Evolutionary conservation across 257 asterid genomes (phyloP).

Genomic region (Orobanche coerulescens): DNA sequence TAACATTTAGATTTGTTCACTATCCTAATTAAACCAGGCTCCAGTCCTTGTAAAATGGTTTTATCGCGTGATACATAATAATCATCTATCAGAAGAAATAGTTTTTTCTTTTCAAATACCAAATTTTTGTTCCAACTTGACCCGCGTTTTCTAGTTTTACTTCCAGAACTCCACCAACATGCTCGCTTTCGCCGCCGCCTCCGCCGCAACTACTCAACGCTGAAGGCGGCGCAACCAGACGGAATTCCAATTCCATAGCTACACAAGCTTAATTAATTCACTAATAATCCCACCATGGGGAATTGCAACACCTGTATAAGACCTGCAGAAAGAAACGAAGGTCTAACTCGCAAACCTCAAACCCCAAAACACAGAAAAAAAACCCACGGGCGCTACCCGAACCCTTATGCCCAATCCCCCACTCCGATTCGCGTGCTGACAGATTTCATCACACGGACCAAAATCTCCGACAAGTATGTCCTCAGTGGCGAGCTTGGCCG

Average conservation of each 20-base stretch:
- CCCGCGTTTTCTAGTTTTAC: conserved; percentile 34
- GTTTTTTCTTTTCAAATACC: conserved; percentile 26
- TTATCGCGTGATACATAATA: no score
- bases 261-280: not conserved
- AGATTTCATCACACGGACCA: conserved; percentile 40
- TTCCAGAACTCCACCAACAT: conserved; percentile 15
- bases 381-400: conserved; percentile 44
- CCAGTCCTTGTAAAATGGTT: no score
- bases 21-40: no score
- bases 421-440: conserved; percentile 71
- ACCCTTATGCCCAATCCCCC: conserved; percentile 52
- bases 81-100: no score
- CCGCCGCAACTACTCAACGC: conserved; percentile 23
- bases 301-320: conserved; percentile 83
- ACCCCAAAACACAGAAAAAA: conserved; percentile 26
- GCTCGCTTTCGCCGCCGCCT: conserved; percentile 25
- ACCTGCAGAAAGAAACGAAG: conserved; percentile 25
- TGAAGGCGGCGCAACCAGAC: conserved; percentile 25
- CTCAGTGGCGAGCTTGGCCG: conserved; percentile 94
- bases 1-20: no score
- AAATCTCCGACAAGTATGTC: conserved; percentile 74
- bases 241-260: not conserved
- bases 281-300: conserved; percentile 45
- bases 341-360: conserved; percentile 19
- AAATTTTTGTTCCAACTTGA: conserved; percentile 19